Evolutionary conservation across 768 basidiomycete species (phyloP).

Genomic region (Dictyophora rubrovolvata): DNA sequence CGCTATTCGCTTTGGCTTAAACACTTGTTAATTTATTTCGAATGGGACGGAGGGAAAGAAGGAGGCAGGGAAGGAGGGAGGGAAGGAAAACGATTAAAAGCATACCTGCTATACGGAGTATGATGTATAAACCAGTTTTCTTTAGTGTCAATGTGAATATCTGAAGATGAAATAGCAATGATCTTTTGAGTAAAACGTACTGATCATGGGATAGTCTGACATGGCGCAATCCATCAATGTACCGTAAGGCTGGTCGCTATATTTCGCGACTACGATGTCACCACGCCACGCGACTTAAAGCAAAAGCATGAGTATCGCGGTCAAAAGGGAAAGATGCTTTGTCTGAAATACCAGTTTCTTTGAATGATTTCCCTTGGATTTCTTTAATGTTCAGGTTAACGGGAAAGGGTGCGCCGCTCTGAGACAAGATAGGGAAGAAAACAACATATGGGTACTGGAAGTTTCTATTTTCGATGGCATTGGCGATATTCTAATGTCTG

Average conservation of each 20-base stretch:
- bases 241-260: slow-evolving; percentile 33
- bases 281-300: slow-evolving; percentile 61
- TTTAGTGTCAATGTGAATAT: background rate
- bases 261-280: slow-evolving; percentile 72
- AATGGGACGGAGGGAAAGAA: background rate
- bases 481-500: background rate
- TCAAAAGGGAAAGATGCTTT: background rate
- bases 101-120: background rate
- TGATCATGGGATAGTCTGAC: slow-evolving; percentile 70
- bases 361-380: slow-evolving; percentile 54
- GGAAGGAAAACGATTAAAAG: background rate
- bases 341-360: slow-evolving; percentile 26
- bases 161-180: background rate
- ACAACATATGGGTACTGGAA: slow-evolving; percentile 74
- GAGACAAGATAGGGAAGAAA: slow-evolving; percentile 66
- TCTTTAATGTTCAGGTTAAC: slow-evolving; percentile 67
- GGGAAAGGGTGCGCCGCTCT: slow-evolving; percentile 76
- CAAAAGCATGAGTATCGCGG: background rate
- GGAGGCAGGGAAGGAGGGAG: no score
- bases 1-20: background rate
- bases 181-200: background rate
- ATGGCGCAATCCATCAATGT: slow-evolving; percentile 66
- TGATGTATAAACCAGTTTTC: slow-evolving; percentile 6
- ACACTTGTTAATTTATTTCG: background rate
- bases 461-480: slow-evolving; percentile 30